These are phyloP conservation scores for Pseudohyphozyma bogoriensis DNA, from an alignment of 768 basidiomycete species.

Conservation along the genomic window DNA sequence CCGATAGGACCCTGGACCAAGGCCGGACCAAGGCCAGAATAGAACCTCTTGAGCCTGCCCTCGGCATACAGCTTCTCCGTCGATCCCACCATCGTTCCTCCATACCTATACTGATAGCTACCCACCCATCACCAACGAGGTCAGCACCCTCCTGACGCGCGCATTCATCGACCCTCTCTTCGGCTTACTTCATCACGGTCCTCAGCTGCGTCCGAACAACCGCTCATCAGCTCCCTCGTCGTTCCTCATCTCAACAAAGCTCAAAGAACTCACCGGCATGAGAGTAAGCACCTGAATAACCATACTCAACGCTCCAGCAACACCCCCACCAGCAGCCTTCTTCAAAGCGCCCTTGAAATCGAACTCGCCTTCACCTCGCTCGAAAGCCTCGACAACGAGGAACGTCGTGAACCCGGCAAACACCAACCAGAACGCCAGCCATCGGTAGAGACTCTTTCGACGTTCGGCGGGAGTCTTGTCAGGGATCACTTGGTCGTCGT, in stretches of 20 bases:
- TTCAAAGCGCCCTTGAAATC: conserved; percentile 66
- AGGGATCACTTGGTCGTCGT: not conserved
- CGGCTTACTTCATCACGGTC: conserved; percentile 99
- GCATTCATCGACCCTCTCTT: too few relatives aligned
- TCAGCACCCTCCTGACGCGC: too few relatives aligned
- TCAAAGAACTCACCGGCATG: too few relatives aligned
- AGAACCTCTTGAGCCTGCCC: conserved; percentile 63
- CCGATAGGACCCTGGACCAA: conserved; percentile 57
- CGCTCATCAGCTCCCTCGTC: too few relatives aligned
- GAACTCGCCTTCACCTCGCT: conserved; percentile 48
- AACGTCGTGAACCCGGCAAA: conserved; percentile 6
- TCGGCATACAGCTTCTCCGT: conserved; percentile 59
- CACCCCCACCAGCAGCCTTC: conserved; percentile 64
- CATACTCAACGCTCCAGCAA: conserved; percentile 54
- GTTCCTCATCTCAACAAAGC: too few relatives aligned
- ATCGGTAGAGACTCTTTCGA: conserved; percentile 7
- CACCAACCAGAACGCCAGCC: conserved; percentile 20
- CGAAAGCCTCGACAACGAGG: conserved; percentile 26
- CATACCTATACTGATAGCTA: conserved; percentile 44
- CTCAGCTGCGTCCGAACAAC: conserved; percentile 62
- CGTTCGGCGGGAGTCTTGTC: conserved; percentile 4
- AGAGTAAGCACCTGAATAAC: conserved; percentile 67
- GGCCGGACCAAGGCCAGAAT: conserved; percentile 75
- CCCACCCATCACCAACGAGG: not conserved
- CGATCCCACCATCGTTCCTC: conserved; percentile 60